Evolutionary conservation across 1,139 yeast genomes (phyloP).

Genomic region (Geotrichum histeridarum): DNA sequence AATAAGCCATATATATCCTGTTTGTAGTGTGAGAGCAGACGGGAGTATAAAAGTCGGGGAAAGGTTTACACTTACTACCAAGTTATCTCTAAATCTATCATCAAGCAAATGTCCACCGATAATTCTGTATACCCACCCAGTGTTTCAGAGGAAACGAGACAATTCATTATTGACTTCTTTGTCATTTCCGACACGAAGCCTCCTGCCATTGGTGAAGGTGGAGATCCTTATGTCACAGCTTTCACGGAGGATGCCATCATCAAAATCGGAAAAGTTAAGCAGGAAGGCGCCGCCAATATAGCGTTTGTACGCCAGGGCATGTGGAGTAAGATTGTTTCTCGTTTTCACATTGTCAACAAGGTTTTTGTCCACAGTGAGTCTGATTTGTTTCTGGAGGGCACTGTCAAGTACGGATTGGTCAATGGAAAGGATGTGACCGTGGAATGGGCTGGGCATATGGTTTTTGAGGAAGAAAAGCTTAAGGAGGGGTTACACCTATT

Average conservation of each 20-base stretch:
- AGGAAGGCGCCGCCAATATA: conserved; percentile 21
- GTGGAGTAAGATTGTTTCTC: conserved; percentile 30
- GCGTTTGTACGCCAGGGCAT: conserved; percentile 27
- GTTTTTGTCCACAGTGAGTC: conserved; percentile 25
- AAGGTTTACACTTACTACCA: no score
- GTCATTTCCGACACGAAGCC: conserved; percentile 30
- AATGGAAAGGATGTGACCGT: conserved; percentile 27
- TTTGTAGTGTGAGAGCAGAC: no score
- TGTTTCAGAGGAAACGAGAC: conserved; percentile 17
- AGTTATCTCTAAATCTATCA: no score
- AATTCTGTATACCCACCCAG: background rate
- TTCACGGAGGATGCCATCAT: conserved; percentile 27
- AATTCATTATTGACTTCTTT: conserved; percentile 28
- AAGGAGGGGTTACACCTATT: conserved; percentile 21
- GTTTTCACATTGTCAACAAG: conserved; percentile 31
- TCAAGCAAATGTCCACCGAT: background rate
- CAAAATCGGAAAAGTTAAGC: conserved; percentile 26
- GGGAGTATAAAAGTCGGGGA: no score
- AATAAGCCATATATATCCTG: no score
- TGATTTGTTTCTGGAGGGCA: conserved; percentile 28
- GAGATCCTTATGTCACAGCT: conserved; percentile 28
- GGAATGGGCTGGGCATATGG: conserved; percentile 31
- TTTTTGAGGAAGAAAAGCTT: conserved; percentile 19
- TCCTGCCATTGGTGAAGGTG: conserved; percentile 19
- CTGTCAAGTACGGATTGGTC: conserved; percentile 30